These are phyloP conservation scores for Vitis hybrid DNA, from an alignment of 177 flowering plant genomes.

Conservation along the genomic window DNA sequence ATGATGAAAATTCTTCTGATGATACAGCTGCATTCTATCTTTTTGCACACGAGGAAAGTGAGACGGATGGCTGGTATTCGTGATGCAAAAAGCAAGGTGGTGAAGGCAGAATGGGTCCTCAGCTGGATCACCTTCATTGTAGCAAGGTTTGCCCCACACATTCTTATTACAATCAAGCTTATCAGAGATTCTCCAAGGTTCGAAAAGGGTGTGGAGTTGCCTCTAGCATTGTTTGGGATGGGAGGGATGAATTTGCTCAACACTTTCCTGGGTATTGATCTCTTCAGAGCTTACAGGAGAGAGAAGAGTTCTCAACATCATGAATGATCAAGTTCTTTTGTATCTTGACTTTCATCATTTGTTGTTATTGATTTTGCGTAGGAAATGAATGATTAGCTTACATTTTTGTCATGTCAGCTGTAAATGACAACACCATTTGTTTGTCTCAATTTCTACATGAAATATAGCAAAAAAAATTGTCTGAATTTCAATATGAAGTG, in stretches of 20 bases:
- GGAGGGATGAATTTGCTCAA: slow-evolving; percentile 88
- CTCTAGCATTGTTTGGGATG: slow-evolving; percentile 89
- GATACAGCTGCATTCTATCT: slow-evolving; percentile 83
- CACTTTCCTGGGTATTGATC: slow-evolving; percentile 75
- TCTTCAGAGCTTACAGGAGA: slow-evolving; percentile 60
- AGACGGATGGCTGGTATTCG: slow-evolving; percentile 87
- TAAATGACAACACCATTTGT: too few relatives aligned
- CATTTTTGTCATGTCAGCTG: too few relatives aligned
- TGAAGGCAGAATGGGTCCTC: slow-evolving; percentile 70
- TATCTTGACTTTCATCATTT: neutral
- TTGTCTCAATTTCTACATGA: too few relatives aligned
- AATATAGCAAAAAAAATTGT: too few relatives aligned
- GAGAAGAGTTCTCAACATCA: slow-evolving; percentile 33
- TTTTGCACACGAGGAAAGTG: slow-evolving; percentile 78
- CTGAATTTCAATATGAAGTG: too few relatives aligned
- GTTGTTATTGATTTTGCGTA: neutral
- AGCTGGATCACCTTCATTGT: slow-evolving; percentile 66
- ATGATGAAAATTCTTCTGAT: neutral
- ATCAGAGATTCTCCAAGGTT: slow-evolving; percentile 79
- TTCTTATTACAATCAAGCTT: slow-evolving; percentile 78
- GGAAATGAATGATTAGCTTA: too few relatives aligned
- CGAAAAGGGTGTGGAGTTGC: slow-evolving; percentile 73
- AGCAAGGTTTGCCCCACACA: slow-evolving; percentile 62
- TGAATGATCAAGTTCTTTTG: slow-evolving; percentile 4
- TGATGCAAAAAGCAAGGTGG: slow-evolving; percentile 51